Percentiles rank a stretch among this genome's conserved stretches.
These are phyloP conservation scores for Orbilia brochopaga DNA, from an alignment of 2,329 filamentous ascomycete species.

Conservation along the genomic window DNA sequence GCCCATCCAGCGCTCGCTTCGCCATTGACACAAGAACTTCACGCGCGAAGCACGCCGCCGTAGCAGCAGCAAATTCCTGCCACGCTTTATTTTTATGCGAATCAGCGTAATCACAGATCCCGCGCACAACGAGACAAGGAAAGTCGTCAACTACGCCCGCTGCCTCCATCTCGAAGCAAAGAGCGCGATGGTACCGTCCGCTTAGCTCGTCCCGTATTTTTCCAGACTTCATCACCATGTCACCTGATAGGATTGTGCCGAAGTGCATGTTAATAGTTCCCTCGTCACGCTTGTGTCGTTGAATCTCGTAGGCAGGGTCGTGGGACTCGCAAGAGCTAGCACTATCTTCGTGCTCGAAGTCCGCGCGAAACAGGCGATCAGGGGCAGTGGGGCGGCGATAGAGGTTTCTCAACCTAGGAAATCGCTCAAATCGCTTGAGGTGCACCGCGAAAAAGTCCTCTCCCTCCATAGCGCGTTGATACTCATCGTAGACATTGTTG, in stretches of 20 bases:
- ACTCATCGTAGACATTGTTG: slow-evolving; percentile 9
- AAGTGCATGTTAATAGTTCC: neutral
- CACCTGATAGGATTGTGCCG: neutral
- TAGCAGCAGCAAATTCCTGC: slow-evolving; percentile 12
- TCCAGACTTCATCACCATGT: slow-evolving; percentile 10
- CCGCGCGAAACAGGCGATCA: neutral
- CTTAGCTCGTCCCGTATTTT: slow-evolving; percentile 10
- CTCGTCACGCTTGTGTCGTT: neutral
- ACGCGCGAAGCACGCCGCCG: neutral
- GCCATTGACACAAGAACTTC: neutral
- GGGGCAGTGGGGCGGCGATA: neutral
- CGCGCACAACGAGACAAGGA: slow-evolving; percentile 10
- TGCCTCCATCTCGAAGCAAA: slow-evolving; percentile 27
- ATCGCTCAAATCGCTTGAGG: neutral
- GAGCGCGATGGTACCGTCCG: neutral
- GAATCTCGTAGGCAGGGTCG: neutral
- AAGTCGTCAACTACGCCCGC: slow-evolving; percentile 22
- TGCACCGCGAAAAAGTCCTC: neutral
- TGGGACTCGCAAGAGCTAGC: neutral
- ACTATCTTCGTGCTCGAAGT: neutral
- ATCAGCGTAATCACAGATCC: slow-evolving; percentile 27
- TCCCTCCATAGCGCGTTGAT: slow-evolving; percentile 10
- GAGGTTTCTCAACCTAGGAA: neutral
- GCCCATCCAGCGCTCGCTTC: neutral
- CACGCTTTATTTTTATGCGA: slow-evolving; percentile 11